Percentiles rank a stretch among this genome's conserved stretches.
These are phyloP conservation scores for Waltergamsia citrina DNA, from an alignment of 2,329 filamentous ascomycete genomes.

Conservation along the genomic window DNA sequence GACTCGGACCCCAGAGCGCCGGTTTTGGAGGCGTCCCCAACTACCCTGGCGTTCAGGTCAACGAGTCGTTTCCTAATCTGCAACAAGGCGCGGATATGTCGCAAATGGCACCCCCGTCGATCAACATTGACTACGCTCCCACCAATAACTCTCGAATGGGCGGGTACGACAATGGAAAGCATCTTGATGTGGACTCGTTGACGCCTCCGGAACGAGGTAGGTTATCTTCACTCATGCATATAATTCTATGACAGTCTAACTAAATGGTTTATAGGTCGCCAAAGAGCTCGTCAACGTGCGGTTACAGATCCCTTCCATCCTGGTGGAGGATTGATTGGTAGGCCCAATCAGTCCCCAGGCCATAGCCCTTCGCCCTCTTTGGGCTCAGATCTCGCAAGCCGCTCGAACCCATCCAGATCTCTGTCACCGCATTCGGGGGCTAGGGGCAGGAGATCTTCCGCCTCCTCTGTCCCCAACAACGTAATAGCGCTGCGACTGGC, in stretches of 20 bases:
- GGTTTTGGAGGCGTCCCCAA: constrained; percentile 22
- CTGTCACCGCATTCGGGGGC: constrained; percentile 42
- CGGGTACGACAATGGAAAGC: constrained; percentile 41
- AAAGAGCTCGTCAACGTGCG: constrained; percentile 39
- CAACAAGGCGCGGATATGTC: constrained; percentile 51
- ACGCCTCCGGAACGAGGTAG: constrained; percentile 69
- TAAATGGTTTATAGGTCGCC: constrained; percentile 28
- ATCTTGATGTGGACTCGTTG: constrained; percentile 65
- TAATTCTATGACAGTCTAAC: constrained; percentile 8
- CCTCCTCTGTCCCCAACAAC: constrained; percentile 52
- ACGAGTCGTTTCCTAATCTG: constrained; percentile 44
- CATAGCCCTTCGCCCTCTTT: constrained; percentile 39
- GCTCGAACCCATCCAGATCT: constrained; percentile 42
- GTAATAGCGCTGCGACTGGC: constrained; percentile 81
- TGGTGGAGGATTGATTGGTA: constrained; percentile 27
- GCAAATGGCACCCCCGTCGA: constrained; percentile 84
- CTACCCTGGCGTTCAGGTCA: constrained; percentile 26
- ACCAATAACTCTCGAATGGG: constrained; percentile 35
- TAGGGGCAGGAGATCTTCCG: constrained; percentile 45
- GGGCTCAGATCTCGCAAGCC: constrained; percentile 30
- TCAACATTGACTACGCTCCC: constrained; percentile 88
- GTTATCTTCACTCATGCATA: constrained; percentile 8
- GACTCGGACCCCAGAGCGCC: constrained; percentile 29
- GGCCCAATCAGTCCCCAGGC: constrained; percentile 24
- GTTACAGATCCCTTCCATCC: constrained; percentile 52